Evolutionary conservation across 1,284 basidiomycete genomes (phyloP).

Genomic region (Irpex lacteus): DNA sequence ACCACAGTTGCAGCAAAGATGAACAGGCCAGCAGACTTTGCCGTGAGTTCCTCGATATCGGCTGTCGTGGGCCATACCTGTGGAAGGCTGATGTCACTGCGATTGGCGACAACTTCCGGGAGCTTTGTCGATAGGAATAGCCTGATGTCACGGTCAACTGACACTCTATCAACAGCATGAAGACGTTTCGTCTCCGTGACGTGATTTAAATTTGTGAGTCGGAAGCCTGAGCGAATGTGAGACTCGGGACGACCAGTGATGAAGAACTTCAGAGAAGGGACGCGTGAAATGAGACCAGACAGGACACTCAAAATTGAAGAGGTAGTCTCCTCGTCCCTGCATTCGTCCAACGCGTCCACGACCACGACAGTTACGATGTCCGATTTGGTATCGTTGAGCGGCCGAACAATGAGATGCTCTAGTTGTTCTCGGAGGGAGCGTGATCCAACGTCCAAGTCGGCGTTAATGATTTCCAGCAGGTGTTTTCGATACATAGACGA

Average conservation of each 20-base stretch:
- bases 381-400: constrained; percentile 9
- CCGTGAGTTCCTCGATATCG: not conserved
- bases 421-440: constrained; percentile 16
- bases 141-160: not conserved
- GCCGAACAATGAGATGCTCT: constrained; percentile 22
- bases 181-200: not conserved
- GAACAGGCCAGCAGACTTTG: constrained; percentile 1
- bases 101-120: not conserved
- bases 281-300: not conserved
- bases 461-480: constrained; percentile 12
- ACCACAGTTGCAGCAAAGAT: constrained; percentile 2
- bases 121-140: not conserved
- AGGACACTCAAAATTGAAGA: constrained; percentile 18
- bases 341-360: constrained; percentile 30
- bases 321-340: constrained; percentile 18
- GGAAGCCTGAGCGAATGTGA: constrained; percentile 16
- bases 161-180: not conserved
- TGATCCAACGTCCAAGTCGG: constrained; percentile 12
- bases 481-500: constrained; percentile 11
- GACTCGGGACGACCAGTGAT: constrained; percentile 26
- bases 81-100: not conserved
- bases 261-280: constrained; percentile 17
- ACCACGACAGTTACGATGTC: constrained; percentile 19
- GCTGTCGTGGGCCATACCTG: not conserved
- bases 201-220: not conserved